These are phyloP conservation scores for Neurospora sp. DNA, from an alignment of 495 filamentous ascomycete species.

Conservation along the genomic window DNA sequence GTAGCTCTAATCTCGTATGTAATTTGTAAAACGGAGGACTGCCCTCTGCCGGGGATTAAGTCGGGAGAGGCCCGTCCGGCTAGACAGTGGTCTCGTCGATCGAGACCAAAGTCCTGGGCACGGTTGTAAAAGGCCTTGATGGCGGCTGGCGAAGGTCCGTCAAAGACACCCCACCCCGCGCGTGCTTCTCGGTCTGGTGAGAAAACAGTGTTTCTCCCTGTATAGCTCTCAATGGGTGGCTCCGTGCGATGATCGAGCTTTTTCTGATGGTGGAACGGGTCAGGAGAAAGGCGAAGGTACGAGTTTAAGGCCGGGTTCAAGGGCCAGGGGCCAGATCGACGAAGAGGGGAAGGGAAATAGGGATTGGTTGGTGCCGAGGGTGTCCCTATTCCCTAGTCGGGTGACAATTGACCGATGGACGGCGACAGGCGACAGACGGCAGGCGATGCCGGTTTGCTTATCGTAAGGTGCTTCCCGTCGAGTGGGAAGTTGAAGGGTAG, in stretches of 20 bases:
- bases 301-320: background rate
- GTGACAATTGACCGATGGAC: conserved; percentile 16
- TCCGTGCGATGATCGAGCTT: background rate
- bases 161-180: conserved; percentile 30
- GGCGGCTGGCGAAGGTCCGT: conserved; percentile 51
- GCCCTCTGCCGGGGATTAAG: background rate
- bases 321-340: background rate
- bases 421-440: conserved; percentile 5
- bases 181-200: background rate
- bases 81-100: conserved; percentile 37
- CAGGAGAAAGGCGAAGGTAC: background rate
- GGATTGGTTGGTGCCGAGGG: conserved; percentile 1
- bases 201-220: background rate
- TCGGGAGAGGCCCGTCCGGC: conserved; percentile 9
- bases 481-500: background rate
- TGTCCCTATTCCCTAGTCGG: conserved; percentile 8
- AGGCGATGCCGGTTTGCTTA: background rate
- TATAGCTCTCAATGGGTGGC: background rate
- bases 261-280: background rate
- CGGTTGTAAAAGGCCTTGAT: conserved; percentile 46
- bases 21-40: background rate
- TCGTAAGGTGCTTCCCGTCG: background rate
- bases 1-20: background rate
- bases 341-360: background rate
- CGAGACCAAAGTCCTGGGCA: conserved; percentile 46